Conservation (phyloP, 345 rosid genomes). For the Rhodamnia argentea region DNA sequence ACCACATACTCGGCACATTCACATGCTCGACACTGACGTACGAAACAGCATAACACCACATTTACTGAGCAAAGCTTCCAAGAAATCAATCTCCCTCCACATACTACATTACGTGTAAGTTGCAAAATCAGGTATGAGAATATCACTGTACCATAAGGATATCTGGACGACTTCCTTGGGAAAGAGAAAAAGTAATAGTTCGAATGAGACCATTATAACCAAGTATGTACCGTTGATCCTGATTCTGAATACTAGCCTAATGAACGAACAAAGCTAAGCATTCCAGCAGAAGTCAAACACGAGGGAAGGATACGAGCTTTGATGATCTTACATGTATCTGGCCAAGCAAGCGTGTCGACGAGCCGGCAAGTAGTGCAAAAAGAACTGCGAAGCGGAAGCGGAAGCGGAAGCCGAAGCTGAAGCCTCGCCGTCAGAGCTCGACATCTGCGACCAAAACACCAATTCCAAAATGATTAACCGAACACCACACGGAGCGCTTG, state of each 20-base stretch:
- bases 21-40: background rate
- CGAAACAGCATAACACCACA: background rate
- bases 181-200: background rate
- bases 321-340: conserved; percentile 41
- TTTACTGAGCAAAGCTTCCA: background rate
- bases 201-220: background rate
- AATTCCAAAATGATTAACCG: background rate
- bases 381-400: conserved; percentile 26
- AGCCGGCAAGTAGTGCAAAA: conserved; percentile 40
- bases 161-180: background rate
- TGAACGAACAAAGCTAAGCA: background rate
- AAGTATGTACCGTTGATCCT: background rate
- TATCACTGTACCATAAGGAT: background rate
- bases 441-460: conserved; percentile 24
- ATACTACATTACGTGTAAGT: background rate
- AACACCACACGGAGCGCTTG: background rate
- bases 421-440: conserved; percentile 28
- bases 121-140: background rate
- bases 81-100: background rate
- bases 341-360: conserved; percentile 37
- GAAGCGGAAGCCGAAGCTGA: background rate
- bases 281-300: background rate
- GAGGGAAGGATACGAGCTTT: background rate
- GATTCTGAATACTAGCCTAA: background rate
- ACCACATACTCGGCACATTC: background rate